These are phyloP conservation scores for Aureobasidium sp. DNA, from an alignment of 2,329 filamentous ascomycete genomes.

Conservation along the genomic window DNA sequence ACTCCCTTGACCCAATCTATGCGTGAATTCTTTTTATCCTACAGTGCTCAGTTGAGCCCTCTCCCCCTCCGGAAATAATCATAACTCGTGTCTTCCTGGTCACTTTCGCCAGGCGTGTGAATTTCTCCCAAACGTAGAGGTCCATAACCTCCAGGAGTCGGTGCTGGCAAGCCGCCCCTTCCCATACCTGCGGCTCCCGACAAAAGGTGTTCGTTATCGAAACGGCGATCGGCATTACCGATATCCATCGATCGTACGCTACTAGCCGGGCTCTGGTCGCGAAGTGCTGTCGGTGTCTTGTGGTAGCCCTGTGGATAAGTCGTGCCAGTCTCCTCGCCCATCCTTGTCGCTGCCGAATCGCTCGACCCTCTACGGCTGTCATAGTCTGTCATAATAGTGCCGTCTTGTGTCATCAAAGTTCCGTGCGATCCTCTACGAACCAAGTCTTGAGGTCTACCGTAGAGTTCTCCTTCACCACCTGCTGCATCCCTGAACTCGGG, in stretches of 20 bases:
- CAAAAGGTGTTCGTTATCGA: constrained; percentile 22
- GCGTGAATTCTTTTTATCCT: constrained; percentile 1
- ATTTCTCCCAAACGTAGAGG: constrained; percentile 20
- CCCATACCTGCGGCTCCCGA: constrained; percentile 27
- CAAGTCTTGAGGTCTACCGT: constrained; percentile 53
- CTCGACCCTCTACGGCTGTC: constrained; percentile 20
- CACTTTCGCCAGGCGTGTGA: constrained; percentile 26
- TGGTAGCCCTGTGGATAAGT: constrained; percentile 44
- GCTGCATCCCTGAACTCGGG: constrained; percentile 82
- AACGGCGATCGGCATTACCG: constrained; percentile 20
- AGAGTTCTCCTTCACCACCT: constrained; percentile 59
- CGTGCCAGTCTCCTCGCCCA: constrained; percentile 27
- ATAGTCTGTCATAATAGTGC: constrained; percentile 20
- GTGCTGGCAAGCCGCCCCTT: constrained; percentile 20
- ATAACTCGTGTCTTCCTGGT: constrained; percentile 33
- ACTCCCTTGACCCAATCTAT: background rate
- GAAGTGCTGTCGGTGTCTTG: constrained; percentile 35
- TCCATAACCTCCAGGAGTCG: constrained; percentile 24
- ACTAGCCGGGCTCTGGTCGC: constrained; percentile 38
- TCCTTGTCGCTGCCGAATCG: constrained; percentile 27
- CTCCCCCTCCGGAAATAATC: constrained; percentile 33
- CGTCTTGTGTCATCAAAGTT: constrained; percentile 28
- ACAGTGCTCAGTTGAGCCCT: constrained; percentile 2
- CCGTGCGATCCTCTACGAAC: constrained; percentile 56
- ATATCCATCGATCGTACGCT: constrained; percentile 22